Conservation (phyloP, 2,329 filamentous ascomycete species). For the Sclerotinia sclerotiorum region DNA sequence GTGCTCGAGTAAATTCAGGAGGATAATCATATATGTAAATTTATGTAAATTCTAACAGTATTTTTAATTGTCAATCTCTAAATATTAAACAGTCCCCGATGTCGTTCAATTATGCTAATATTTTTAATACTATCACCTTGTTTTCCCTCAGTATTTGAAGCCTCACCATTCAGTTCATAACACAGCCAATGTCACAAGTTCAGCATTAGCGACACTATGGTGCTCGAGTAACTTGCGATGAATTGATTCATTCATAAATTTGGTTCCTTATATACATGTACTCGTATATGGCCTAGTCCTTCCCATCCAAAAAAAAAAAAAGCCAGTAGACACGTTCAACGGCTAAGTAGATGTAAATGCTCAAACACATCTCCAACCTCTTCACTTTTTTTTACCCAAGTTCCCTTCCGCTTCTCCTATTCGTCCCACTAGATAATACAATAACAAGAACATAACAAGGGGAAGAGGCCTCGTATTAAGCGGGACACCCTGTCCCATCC, state of each 20-base stretch:
- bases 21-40: neutral
- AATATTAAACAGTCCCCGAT: neutral
- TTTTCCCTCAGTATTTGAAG: neutral
- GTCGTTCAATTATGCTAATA: neutral
- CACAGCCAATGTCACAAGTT: neutral
- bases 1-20: neutral
- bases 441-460: slow-evolving; percentile 1
- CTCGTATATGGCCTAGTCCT: neutral
- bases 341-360: neutral
- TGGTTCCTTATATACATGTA: neutral
- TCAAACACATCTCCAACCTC: neutral
- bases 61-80: neutral
- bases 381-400: neutral
- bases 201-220: neutral
- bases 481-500: neutral
- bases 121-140: neutral
- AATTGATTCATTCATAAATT: neutral
- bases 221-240: neutral
- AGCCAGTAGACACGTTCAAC: neutral
- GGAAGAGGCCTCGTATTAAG: neutral
- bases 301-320: neutral
- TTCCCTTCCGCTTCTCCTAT: neutral
- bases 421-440: slow-evolving; percentile 9
- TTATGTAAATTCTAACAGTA: neutral
- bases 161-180: neutral